Conservation (phyloP, 228 moss, liverwort and hornwort species). For the Sphagnum magellanicum region DNA sequence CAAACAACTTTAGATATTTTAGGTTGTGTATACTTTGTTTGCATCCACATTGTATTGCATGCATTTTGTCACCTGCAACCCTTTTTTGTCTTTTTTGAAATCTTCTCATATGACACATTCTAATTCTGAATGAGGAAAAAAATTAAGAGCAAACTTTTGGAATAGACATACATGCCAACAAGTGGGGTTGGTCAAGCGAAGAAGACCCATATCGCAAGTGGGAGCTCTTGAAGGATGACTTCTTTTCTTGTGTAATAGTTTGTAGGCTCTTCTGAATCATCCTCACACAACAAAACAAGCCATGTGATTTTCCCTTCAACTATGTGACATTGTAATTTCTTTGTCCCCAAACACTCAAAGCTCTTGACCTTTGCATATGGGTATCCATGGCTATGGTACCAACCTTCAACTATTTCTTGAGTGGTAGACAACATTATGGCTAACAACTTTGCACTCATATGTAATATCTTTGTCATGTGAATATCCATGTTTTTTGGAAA, state of each 20-base stretch:
- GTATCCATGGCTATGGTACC: conserved; percentile 45
- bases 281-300: conserved; percentile 35
- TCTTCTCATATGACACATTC: no score
- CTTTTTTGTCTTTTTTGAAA: neutral
- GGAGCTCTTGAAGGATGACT: conserved; percentile 31
- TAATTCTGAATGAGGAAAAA: no score
- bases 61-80: conserved; percentile 64
- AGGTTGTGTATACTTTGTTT: conserved; percentile 44
- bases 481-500: conserved; percentile 26
- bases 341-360: conserved; percentile 18
- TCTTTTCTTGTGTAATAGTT: conserved; percentile 29
- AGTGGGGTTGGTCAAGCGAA: neutral
- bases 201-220: conserved; percentile 18
- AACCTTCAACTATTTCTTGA: conserved; percentile 37
- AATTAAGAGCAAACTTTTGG: no score
- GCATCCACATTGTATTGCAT: conserved; percentile 55
- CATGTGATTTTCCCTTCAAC: conserved; percentile 37
- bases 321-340: conserved; percentile 34
- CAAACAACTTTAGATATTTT: conserved; percentile 55
- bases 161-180: neutral
- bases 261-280: conserved; percentile 17
- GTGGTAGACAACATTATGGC: conserved; percentile 23
- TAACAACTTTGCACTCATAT: conserved; percentile 11
- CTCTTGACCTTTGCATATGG: conserved; percentile 35
- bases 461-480: conserved; percentile 19